Evolutionary conservation across 768 basidiomycete genomes (phyloP).

Genomic region (Suillus spraguei): DNA sequence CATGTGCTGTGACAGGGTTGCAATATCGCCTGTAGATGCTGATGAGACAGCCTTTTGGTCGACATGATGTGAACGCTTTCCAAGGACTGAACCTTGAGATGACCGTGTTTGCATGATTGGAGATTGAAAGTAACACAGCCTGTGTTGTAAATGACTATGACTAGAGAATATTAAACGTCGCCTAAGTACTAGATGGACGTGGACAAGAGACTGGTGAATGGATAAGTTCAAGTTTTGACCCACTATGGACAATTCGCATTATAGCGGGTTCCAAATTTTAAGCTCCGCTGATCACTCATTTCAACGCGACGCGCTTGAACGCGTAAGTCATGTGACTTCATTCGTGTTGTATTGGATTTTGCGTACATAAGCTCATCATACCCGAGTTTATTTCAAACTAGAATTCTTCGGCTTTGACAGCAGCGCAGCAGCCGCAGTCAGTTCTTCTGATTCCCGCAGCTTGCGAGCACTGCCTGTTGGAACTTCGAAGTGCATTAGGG

Average conservation of each 20-base stretch:
- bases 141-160: not conserved
- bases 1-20: constrained; percentile 10
- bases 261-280: constrained; percentile 21
- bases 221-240: constrained; percentile 10
- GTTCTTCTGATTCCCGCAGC: not conserved
- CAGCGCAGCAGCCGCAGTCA: not conserved
- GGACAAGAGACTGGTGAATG: not conserved
- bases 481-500: not conserved
- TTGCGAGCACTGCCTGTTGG: not conserved
- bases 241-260: constrained; percentile 15
- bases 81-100: constrained; percentile 48
- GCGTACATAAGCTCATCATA: too few relatives aligned
- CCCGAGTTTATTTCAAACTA: not conserved
- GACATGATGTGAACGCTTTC: constrained; percentile 49
- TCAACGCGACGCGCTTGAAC: constrained; percentile 25
- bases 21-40: constrained; percentile 14
- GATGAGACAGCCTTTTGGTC: constrained; percentile 20
- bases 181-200: not conserved
- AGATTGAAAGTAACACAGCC: constrained; percentile 5
- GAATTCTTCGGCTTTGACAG: not conserved
- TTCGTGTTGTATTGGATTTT: constrained; percentile 9
- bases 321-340: constrained; percentile 17
- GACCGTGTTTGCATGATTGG: constrained; percentile 44
- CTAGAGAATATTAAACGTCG: not conserved
- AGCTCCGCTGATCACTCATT: constrained; percentile 27